These are phyloP conservation scores for Tylopilus rubrobrunneus DNA, from an alignment of 768 basidiomycete species.

Conservation along the genomic window DNA sequence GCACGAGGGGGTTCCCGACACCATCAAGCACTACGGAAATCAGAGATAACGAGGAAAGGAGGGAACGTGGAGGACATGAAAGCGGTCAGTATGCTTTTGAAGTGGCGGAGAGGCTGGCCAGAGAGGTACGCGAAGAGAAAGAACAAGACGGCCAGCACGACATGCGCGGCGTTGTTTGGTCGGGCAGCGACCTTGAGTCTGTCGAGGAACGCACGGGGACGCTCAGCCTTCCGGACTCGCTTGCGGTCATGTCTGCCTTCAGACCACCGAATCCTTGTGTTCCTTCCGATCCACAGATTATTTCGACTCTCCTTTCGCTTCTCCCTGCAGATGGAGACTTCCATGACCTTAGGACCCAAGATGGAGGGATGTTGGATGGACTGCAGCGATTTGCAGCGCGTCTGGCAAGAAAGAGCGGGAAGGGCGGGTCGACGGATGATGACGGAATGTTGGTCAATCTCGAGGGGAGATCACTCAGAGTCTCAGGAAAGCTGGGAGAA, in stretches of 20 bases:
- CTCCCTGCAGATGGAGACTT: slow-evolving; percentile 59
- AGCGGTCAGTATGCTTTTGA: slow-evolving; percentile 42
- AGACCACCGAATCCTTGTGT: slow-evolving; percentile 85
- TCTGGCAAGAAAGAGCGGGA: slow-evolving; percentile 29
- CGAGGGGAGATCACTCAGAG: slow-evolving; percentile 60
- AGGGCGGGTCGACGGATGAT: slow-evolving; percentile 34
- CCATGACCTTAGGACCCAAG: slow-evolving; percentile 52
- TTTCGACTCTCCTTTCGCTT: slow-evolving; percentile 60
- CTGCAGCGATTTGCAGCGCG: slow-evolving; percentile 71
- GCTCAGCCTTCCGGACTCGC: slow-evolving; percentile 60
- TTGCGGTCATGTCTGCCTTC: slow-evolving; percentile 61
- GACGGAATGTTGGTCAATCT: slow-evolving; percentile 54
- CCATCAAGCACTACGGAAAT: slow-evolving; percentile 46
- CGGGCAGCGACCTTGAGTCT: slow-evolving; percentile 16
- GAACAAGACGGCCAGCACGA: slow-evolving; percentile 14
- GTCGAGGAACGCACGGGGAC: slow-evolving; percentile 62
- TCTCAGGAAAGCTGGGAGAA: slow-evolving; percentile 89
- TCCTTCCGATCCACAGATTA: slow-evolving; percentile 67
- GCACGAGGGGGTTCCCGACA: slow-evolving; percentile 32
- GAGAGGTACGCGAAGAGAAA: slow-evolving; percentile 35
- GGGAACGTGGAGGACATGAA: slow-evolving; percentile 28
- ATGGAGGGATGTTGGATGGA: slow-evolving; percentile 56
- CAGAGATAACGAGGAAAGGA: slow-evolving; percentile 32
- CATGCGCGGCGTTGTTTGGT: slow-evolving; percentile 7
- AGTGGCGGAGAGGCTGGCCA: slow-evolving; percentile 57